Evolutionary conservation across 1,139 yeast species (phyloP), one percentile per base, ranked within the genome.

Genomic region (Taphrina wiesneri): DNA sequence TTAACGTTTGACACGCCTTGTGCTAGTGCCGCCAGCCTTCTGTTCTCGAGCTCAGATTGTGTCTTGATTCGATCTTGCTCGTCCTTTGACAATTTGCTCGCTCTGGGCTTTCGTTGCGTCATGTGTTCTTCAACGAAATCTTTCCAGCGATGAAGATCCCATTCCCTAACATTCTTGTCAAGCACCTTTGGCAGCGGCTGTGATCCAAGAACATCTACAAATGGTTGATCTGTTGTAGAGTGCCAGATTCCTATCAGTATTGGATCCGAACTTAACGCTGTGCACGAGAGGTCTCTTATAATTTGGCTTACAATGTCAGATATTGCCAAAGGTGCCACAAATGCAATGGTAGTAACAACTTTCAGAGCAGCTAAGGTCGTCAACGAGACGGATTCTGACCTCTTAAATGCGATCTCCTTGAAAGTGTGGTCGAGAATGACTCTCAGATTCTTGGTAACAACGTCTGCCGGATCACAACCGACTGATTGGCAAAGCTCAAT

Each of bases 71-170:
- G 75, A 0, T 73, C 77, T 71, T 85, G 88, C 68, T 93, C 96
- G 72, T 91, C 97, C 71, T 85, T 88, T 9, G 96, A 82, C 60
- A 87, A 79, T 72, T 87, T 88, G 76, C 82, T 85, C 67, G 68
- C 54, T 9, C 69, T 47, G n/a, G 69, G 68, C 3, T 73, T 71
- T 75, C 86, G 86, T 67, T 81, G 79, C 0, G 87, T 86, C 67
- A 90, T 80, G 73, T 90, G 93, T 70, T 85, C 85, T 72, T 92
- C 84, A 56, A 93, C 83, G 63, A 83, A 83, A 72, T 87, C 92
- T 75, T 93, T 99, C 98, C 99, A 93, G 73, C 89, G 86, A 69
- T 84, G 80, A 17, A 91, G 88, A 72, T 89, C 96, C 73, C 89
- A 90, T 72, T 91, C 97, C 73, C 85, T 90, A 2, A 88, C 77